A percentile compares a stretch with the other conserved stretches of the same genome.
phyloP scores from a whole-genome alignment of 257 asterid genomes.

The Nicotiana sylvestris region DNA sequence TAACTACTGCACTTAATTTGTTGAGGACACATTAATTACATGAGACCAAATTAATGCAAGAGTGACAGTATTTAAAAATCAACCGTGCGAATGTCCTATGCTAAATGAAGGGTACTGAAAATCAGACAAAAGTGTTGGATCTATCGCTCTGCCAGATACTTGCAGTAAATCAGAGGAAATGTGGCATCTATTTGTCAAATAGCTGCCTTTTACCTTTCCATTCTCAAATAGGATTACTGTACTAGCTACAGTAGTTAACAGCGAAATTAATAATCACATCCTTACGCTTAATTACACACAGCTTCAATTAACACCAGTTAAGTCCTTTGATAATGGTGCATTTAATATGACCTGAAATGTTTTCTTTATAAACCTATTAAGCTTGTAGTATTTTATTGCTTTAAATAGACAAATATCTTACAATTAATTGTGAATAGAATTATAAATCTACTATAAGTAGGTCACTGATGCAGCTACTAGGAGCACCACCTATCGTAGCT shows the following conservation, averaged over 20 bases:
- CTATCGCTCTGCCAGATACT: background rate
- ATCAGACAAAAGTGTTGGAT: constrained; percentile 1
- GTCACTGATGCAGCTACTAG: too few species aligned
- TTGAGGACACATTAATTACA: constrained; percentile 4
- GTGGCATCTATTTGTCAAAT: background rate
- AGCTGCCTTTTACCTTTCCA: background rate
- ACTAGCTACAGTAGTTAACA: background rate
- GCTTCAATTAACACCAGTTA: background rate
- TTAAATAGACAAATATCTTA: background rate
- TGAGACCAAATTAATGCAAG: background rate
- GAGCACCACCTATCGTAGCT: too few species aligned
- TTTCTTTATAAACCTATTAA: background rate
- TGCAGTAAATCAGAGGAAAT: background rate
- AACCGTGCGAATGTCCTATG: constrained; percentile 17
- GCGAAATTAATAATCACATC: background rate
- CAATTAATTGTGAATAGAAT: background rate
- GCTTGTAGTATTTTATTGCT: background rate
- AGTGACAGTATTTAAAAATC: constrained; percentile 3
- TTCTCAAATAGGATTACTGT: background rate
- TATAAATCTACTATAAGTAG: background rate
- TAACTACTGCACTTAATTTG: constrained; percentile 5
- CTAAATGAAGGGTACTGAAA: background rate
- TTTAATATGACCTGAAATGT: background rate
- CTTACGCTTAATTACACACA: background rate
- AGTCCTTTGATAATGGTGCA: background rate